Evolutionary conservation across 192 early-diverging fungal species (phyloP).

Genomic region (Backusella parvicylindrica): DNA sequence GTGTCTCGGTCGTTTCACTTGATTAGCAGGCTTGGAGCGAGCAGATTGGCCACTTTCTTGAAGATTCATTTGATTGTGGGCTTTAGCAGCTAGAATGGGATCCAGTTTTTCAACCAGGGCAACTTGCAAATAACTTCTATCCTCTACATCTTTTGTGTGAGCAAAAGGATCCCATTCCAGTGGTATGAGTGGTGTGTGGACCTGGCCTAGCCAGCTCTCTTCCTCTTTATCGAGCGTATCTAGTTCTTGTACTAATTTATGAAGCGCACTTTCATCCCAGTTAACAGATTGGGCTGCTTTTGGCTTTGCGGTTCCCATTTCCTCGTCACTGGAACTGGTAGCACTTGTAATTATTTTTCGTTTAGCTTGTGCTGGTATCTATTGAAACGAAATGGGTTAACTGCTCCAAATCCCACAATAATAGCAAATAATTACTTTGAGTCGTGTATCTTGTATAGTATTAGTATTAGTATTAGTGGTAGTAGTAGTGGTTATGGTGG

Average conservation of each 20-base stretch:
- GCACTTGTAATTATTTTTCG: not conserved
- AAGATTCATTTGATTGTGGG: not conserved
- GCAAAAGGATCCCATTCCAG: constrained; percentile 32
- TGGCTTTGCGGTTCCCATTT: not conserved
- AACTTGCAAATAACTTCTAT: constrained; percentile 41
- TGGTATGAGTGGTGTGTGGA: not conserved
- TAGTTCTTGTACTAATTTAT: not conserved
- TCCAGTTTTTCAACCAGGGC: constrained; percentile 32
- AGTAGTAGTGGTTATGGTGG: not conserved
- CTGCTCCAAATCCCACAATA: not conserved
- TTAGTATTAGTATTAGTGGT: not conserved
- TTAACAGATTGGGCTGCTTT: not conserved
- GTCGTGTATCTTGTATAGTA: not conserved
- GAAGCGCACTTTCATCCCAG: not conserved
- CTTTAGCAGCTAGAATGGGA: not conserved
- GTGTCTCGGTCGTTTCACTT: constrained; percentile 45
- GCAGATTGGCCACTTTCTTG: constrained; percentile 49
- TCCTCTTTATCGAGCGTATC: not conserved
- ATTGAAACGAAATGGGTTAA: constrained; percentile 2
- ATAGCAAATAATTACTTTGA: not conserved
- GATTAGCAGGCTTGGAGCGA: constrained; percentile 34
- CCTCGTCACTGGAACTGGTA: not conserved
- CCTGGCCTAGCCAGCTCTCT: not conserved
- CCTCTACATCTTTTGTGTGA: constrained; percentile 37
- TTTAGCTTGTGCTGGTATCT: not conserved